phyloP scores from a whole-genome alignment of 2,329 filamentous ascomycete species.

The Trichoderma atrobrunneum region DNA sequence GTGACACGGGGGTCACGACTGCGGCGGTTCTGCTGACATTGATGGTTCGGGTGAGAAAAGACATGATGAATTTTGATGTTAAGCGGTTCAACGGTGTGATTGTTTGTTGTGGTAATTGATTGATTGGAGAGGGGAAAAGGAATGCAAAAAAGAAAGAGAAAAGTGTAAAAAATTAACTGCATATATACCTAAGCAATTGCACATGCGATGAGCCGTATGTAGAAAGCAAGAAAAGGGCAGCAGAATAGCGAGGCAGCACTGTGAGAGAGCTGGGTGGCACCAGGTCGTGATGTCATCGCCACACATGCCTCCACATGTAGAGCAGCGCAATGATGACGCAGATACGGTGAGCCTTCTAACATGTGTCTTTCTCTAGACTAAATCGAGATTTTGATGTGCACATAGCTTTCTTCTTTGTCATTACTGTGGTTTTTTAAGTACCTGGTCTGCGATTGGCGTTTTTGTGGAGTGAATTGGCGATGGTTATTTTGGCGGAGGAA shows the following conservation, averaged over 20 bases:
- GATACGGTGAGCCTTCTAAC: neutral
- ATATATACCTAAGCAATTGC: neutral
- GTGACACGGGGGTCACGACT: conserved; percentile 32
- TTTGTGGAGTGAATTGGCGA: neutral
- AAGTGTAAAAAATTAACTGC: neutral
- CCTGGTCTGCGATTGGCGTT: neutral
- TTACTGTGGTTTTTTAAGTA: neutral
- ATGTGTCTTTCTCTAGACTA: neutral
- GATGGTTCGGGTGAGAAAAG: conserved; percentile 17
- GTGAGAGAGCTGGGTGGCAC: neutral
- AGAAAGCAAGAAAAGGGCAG: neutral
- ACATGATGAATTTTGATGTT: conserved; percentile 4
- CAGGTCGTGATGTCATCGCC: conserved; percentile 20
- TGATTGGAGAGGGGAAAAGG: neutral
- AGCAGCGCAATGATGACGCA: conserved; percentile 20
- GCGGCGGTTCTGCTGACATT: neutral
- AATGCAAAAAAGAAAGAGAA: neutral
- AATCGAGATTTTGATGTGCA: neutral
- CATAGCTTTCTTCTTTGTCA: neutral
- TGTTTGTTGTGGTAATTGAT: neutral
- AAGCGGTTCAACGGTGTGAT: neutral
- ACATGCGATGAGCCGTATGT: neutral
- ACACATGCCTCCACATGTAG: conserved; percentile 12
- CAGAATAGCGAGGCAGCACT: neutral
- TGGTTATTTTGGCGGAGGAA: neutral